These are phyloP conservation scores for Pseudocercospora cruenta DNA, from an alignment of 2,329 filamentous ascomycete species.

Conservation along the genomic window DNA sequence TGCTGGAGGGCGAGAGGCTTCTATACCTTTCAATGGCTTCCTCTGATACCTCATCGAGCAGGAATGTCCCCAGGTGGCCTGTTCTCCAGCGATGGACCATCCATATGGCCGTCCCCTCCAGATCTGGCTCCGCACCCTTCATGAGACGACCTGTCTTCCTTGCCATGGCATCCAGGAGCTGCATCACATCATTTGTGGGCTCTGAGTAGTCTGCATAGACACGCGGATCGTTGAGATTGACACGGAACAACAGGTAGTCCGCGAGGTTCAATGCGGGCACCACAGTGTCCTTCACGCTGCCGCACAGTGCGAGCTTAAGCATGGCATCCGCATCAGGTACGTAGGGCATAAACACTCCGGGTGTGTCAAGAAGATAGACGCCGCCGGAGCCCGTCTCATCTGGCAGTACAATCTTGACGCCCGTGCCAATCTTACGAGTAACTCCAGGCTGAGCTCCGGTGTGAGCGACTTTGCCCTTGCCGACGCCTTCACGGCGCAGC, in stretches of 20 bases:
- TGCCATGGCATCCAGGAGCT: constrained; percentile 72
- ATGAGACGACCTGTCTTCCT: constrained; percentile 73
- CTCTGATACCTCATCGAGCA: constrained; percentile 74
- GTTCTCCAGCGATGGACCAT: constrained; percentile 80
- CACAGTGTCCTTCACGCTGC: constrained; percentile 86
- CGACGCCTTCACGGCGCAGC: constrained; percentile 70
- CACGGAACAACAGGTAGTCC: constrained; percentile 84
- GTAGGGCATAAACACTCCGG: constrained; percentile 93
- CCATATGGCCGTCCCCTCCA: constrained; percentile 75
- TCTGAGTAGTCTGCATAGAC: constrained; percentile 66
- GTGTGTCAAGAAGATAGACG: constrained; percentile 88
- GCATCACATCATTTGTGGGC: constrained; percentile 83
- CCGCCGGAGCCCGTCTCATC: constrained; percentile 56
- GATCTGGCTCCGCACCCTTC: constrained; percentile 71
- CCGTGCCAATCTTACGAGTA: constrained; percentile 78
- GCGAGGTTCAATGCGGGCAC: constrained; percentile 77
- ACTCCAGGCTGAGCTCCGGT: constrained; percentile 89
- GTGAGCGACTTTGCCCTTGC: constrained; percentile 70
- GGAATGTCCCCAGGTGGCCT: constrained; percentile 74
- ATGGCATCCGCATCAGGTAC: constrained; percentile 83
- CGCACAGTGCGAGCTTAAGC: constrained; percentile 91
- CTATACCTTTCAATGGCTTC: constrained; percentile 60
- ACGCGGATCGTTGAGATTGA: constrained; percentile 69
- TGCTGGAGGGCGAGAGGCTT: constrained; percentile 52
- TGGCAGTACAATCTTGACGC: constrained; percentile 74